Percentiles rank a stretch among this genome's conserved stretches.
These are phyloP conservation scores for Solanum piurae DNA, from an alignment of 257 asterid genomes.

Conservation along the genomic window DNA sequence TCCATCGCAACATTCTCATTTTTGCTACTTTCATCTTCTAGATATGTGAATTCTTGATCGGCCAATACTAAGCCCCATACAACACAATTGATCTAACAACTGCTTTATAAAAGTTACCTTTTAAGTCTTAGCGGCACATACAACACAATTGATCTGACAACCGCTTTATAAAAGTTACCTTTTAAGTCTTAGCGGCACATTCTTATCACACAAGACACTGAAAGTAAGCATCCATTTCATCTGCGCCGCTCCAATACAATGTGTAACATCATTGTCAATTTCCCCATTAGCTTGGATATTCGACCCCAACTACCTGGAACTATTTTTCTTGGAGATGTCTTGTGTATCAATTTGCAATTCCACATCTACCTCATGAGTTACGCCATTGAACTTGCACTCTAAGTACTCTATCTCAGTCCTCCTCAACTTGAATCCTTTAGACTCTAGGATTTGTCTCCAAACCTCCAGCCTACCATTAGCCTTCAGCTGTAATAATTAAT, in stretches of 20 bases:
- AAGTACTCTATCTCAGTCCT: neutral
- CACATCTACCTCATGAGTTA: neutral
- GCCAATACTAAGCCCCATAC: neutral
- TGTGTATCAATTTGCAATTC: neutral
- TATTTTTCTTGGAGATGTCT: neutral
- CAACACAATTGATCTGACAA: neutral
- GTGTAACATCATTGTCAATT: neutral
- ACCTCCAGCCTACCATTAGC: neutral
- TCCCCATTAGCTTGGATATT: neutral
- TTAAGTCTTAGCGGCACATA: neutral
- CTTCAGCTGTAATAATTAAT: neutral
- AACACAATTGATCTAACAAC: neutral
- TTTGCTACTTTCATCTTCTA: neutral
- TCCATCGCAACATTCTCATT: neutral
- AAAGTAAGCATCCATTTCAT: neutral
- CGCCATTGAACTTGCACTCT: neutral
- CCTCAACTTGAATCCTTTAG: neutral
- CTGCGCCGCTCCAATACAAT: neutral
- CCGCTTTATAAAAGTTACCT: neutral
- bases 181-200: neutral
- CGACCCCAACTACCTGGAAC: neutral
- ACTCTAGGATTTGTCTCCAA: neutral
- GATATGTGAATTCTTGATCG: neutral
- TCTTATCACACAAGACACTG: neutral
- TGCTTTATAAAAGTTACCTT: neutral